Evolutionary conservation across 1,139 yeast species (phyloP).

Genomic region (Sugiyamaella xylanicola): DNA sequence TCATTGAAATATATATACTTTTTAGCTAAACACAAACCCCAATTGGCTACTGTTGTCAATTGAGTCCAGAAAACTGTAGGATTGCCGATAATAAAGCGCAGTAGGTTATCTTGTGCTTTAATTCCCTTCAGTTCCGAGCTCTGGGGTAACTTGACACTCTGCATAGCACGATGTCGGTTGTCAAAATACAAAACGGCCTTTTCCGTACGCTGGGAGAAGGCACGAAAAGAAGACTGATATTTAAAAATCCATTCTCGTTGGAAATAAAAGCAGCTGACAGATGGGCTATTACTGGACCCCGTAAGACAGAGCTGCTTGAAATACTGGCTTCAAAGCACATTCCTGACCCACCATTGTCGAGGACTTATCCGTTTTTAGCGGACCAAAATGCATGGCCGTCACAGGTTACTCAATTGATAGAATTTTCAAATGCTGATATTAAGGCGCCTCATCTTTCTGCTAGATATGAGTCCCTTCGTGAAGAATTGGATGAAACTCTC

Average conservation of each 20-base stretch:
- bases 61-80: too few species aligned
- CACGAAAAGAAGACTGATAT: conserved; percentile 24
- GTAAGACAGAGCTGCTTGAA: conserved; percentile 49
- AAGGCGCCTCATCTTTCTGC: conserved; percentile 80
- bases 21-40: too few species aligned
- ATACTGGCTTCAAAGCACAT: conserved; percentile 52
- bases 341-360: conserved; percentile 55
- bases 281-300: conserved; percentile 57
- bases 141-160: background rate
- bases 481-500: conserved; percentile 78
- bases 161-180: conserved; percentile 10
- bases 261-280: conserved; percentile 43
- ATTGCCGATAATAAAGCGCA: too few species aligned
- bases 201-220: conserved; percentile 25
- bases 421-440: conserved; percentile 63
- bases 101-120: too few species aligned
- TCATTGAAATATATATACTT: too few species aligned
- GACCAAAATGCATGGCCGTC: conserved; percentile 48
- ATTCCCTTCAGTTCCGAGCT: background rate
- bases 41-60: too few species aligned
- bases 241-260: conserved; percentile 37
- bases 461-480: conserved; percentile 82
- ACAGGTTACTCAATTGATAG: conserved; percentile 54
- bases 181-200: conserved; percentile 13
- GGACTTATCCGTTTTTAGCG: conserved; percentile 58